Evolutionary conservation across 176 grass and related monocot genomes (phyloP).

Genomic region (Saccharum spontaneum): DNA sequence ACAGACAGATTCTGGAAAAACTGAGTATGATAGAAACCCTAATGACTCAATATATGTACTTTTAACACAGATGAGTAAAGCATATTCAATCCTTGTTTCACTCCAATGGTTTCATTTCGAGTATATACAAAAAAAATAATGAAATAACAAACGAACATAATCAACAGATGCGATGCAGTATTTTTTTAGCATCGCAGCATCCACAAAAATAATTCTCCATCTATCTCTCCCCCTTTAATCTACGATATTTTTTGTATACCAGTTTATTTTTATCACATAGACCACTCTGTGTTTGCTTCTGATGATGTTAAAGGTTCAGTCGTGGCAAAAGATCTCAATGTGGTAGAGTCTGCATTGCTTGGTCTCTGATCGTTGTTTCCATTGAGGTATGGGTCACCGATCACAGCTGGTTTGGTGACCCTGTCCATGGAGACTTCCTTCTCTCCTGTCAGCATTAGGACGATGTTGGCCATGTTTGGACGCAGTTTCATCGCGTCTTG

Average conservation of each 20-base stretch:
- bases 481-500: conserved; percentile 77
- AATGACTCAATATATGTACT: not conserved
- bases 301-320: conserved; percentile 33
- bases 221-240: not conserved
- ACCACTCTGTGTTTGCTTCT: conserved; percentile 29
- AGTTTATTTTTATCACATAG: conserved; percentile 5
- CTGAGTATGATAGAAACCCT: too few species aligned
- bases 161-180: not conserved
- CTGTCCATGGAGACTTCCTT: conserved; percentile 45
- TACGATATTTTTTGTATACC: not conserved
- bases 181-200: not conserved
- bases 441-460: conserved; percentile 66
- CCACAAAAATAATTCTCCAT: conserved; percentile 14
- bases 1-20: too few species aligned
- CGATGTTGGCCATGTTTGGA: conserved; percentile 56
- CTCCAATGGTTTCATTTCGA: not conserved
- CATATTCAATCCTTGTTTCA: not conserved
- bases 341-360: not conserved
- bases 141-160: conserved; percentile 13
- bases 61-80: not conserved
- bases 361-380: conserved; percentile 21
- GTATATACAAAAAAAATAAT: not conserved
- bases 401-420: conserved; percentile 64
- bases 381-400: conserved; percentile 55
- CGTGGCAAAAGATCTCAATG: conserved; percentile 20